Conservation (phyloP, 208 protist species). For the Trypanosoma rangeli region DNA sequence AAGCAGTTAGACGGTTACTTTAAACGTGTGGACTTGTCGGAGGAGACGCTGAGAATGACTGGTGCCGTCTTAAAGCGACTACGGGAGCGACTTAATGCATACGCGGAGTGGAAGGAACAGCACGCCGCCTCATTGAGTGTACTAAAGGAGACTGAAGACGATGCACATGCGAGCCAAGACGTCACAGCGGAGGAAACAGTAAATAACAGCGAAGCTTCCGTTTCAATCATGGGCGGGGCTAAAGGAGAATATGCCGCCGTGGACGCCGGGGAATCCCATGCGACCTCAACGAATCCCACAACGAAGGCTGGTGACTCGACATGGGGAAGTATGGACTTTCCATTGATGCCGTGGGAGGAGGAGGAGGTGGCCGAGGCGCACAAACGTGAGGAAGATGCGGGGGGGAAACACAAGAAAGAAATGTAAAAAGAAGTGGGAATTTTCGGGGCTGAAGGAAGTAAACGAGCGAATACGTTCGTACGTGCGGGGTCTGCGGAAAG, state of each 20-base stretch:
- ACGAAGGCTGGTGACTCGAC: neutral
- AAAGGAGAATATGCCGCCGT: neutral
- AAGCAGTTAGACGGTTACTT: constrained; percentile 44
- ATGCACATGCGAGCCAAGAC: neutral
- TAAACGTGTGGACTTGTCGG: constrained; percentile 36
- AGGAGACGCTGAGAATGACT: constrained; percentile 33
- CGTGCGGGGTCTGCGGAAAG: neutral
- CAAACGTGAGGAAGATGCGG: neutral
- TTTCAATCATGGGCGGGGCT: too few species aligned
- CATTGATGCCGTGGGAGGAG: constrained; percentile 87
- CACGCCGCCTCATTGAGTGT: neutral
- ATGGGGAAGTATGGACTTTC: constrained; percentile 45
- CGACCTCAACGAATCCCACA: neutral
- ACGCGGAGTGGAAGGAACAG: constrained; percentile 17
- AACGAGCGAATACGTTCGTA: too few species aligned
- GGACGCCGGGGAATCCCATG: neutral
- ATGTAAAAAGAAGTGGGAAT: neutral
- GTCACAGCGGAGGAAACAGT: neutral
- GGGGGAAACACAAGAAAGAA: neutral
- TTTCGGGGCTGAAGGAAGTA: too few species aligned
- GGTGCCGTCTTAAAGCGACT: constrained; percentile 36
- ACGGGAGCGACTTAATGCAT: constrained; percentile 29
- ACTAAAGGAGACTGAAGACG: neutral
- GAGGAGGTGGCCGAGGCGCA: constrained; percentile 44
- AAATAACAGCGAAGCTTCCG: neutral